Conservation (phyloP, 352 stramenopile genomes). For the Phytophthora megakarya region DNA sequence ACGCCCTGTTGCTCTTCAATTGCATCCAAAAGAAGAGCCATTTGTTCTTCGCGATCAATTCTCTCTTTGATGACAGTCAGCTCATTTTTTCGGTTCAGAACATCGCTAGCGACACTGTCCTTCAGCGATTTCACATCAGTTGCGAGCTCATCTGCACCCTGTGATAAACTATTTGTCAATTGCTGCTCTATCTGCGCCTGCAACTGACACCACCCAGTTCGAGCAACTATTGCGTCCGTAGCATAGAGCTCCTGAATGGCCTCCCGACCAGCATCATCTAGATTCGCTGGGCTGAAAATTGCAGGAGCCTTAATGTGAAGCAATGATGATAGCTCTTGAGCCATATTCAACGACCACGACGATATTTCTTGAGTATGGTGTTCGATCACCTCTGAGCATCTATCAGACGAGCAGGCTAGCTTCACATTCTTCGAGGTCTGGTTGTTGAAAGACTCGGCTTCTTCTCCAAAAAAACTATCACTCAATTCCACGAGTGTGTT, state of each 20-base stretch:
- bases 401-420: slow-evolving; percentile 41
- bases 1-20: slow-evolving; percentile 80
- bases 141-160: slow-evolving; percentile 41
- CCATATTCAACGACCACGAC: slow-evolving; percentile 48
- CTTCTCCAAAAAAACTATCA: slow-evolving; percentile 31
- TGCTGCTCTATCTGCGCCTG: slow-evolving; percentile 64
- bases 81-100: slow-evolving; percentile 55
- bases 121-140: slow-evolving; percentile 55
- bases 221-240: slow-evolving; percentile 54
- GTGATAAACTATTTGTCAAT: slow-evolving; percentile 42
- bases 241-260: slow-evolving; percentile 52
- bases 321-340: slow-evolving; percentile 56
- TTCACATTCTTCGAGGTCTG: slow-evolving; percentile 34
- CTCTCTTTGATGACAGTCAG: slow-evolving; percentile 62
- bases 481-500: slow-evolving; percentile 13
- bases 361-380: slow-evolving; percentile 53
- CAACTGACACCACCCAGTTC: slow-evolving; percentile 65
- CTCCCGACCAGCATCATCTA: slow-evolving; percentile 39
- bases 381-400: slow-evolving; percentile 50
- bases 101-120: slow-evolving; percentile 40
- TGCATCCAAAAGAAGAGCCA: slow-evolving; percentile 68
- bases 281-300: slow-evolving; percentile 47
- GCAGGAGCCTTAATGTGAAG: slow-evolving; percentile 46
- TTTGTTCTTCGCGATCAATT: slow-evolving; percentile 75
- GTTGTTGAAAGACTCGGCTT: slow-evolving; percentile 4